Evolutionary conservation across 208 protist species (phyloP).

Genomic region (Trypanosoma cruzi): DNA sequence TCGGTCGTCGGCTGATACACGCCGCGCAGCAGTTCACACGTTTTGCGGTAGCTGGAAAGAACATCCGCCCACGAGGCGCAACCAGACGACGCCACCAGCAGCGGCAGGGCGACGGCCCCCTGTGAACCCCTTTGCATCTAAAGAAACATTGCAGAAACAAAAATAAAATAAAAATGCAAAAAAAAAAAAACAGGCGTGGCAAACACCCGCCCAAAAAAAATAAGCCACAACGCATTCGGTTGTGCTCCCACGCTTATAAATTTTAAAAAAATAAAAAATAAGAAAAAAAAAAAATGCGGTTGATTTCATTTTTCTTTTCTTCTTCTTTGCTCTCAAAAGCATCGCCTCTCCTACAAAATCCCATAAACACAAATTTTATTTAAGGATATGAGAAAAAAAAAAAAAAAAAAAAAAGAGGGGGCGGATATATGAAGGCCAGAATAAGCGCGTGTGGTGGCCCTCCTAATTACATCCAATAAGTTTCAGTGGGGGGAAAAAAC

Average conservation of each 20-base stretch:
- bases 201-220: not conserved
- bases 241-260: not conserved
- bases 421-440: not conserved
- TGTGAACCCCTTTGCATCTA: constrained; percentile 8
- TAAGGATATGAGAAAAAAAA: not conserved
- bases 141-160: constrained; percentile 8
- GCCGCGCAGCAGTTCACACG: constrained; percentile 39
- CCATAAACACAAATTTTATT: not conserved
- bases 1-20: constrained; percentile 59
- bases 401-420: not conserved
- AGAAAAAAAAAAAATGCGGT: not conserved
- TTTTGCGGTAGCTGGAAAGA: constrained; percentile 49
- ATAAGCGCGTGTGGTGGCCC: not conserved
- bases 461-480: not conserved
- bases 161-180: constrained; percentile 5
- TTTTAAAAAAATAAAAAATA: not conserved
- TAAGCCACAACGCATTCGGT: not conserved
- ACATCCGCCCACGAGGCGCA: constrained; percentile 71
- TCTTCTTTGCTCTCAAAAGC: not conserved
- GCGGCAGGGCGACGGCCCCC: constrained; percentile 34
- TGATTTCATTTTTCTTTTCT: not conserved
- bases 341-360: not conserved
- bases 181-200: constrained; percentile 6
- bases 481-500: too few species aligned
- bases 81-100: constrained; percentile 59